phyloP scores from a whole-genome alignment of 495 filamentous ascomycete genomes.

The Chaetomium cochliodes region DNA sequence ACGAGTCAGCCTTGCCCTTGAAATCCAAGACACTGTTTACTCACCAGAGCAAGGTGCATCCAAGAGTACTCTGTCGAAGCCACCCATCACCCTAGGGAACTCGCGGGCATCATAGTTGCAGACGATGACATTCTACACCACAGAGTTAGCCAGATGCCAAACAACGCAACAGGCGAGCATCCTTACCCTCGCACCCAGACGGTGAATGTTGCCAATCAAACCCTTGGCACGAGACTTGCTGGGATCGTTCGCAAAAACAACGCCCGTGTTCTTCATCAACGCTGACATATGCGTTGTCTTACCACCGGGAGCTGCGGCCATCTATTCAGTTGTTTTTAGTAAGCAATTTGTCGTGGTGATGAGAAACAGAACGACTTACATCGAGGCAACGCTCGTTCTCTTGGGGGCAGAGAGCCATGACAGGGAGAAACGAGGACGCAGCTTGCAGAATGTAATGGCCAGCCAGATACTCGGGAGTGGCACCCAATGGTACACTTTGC shows the following conservation, averaged over 20 bases:
- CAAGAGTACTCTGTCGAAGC: constrained; percentile 66
- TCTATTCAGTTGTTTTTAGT: constrained; percentile 49
- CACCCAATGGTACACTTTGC: constrained; percentile 77
- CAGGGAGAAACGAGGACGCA: constrained; percentile 93
- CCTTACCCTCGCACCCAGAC: constrained; percentile 70
- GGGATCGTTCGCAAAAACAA: constrained; percentile 93
- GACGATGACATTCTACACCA: constrained; percentile 71
- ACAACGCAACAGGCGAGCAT: neutral
- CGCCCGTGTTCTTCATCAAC: constrained; percentile 97
- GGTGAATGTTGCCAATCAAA: constrained; percentile 97
- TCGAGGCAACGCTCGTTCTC: constrained; percentile 81
- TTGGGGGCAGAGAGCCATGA: constrained; percentile 95
- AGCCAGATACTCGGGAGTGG: constrained; percentile 94
- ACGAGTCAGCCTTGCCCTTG: neutral
- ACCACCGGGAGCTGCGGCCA: constrained; percentile 97
- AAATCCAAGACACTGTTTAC: neutral
- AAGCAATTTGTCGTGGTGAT: neutral
- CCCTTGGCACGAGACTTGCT: constrained; percentile 91
- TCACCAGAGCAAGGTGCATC: constrained; percentile 48
- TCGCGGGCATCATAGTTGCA: constrained; percentile 91
- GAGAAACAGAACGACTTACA: constrained; percentile 7
- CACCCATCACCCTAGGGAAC: constrained; percentile 91
- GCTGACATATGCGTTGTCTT: constrained; percentile 97
- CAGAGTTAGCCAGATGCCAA: neutral
- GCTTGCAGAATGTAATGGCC: constrained; percentile 98